Conservation (phyloP, 495 filamentous ascomycete species). For the Penicillium goetzii region DNA sequence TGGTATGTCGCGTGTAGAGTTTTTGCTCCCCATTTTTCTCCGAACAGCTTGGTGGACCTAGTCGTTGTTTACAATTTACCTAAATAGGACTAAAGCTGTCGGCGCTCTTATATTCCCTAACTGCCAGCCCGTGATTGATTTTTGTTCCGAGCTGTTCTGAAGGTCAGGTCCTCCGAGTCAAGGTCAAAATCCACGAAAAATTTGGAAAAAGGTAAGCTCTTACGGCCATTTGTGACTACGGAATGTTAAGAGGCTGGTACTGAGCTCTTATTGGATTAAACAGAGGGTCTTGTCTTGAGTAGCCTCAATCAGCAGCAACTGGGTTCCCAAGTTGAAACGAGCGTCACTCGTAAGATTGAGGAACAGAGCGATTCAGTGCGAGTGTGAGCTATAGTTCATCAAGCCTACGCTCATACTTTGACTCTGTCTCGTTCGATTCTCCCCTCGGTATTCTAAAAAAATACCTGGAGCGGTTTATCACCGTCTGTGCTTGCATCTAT, state of each 20-base stretch:
- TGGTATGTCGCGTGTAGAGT: neutral
- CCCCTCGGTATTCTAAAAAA: neutral
- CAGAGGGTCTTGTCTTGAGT: neutral
- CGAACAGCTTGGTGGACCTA: neutral
- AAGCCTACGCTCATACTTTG: neutral
- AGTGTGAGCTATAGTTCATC: neutral
- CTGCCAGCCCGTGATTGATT: neutral
- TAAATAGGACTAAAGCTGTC: neutral
- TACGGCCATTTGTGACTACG: neutral
- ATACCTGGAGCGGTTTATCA: neutral
- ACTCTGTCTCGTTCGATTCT: neutral
- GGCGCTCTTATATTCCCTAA: neutral
- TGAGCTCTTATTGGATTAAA: neutral
- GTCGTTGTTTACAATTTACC: slow-evolving; percentile 5
- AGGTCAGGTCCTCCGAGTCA: neutral
- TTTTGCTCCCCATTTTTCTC: neutral
- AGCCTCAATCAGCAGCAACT: neutral
- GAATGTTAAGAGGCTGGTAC: neutral
- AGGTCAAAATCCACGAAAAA: neutral
- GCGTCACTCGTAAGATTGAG: neutral
- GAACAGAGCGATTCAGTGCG: neutral
- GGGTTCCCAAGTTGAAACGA: neutral
- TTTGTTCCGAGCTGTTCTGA: neutral
- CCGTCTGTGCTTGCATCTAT: neutral
- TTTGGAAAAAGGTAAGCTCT: neutral